Evolutionary conservation across 2,329 filamentous ascomycete genomes (phyloP).

Genomic region (Biscogniauxia sp.): DNA sequence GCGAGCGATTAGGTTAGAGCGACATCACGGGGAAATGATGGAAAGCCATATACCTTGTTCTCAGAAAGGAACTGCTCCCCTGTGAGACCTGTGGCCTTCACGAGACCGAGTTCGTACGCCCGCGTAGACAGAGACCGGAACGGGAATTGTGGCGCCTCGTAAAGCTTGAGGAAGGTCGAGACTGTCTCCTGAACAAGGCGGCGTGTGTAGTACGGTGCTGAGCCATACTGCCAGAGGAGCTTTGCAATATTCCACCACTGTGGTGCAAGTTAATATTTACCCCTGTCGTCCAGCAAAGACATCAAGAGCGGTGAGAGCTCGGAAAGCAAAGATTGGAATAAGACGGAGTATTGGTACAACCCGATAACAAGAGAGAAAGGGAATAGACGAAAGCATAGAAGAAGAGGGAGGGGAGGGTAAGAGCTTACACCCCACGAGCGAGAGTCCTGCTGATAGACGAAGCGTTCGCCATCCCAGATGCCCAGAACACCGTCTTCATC

Average conservation of each 20-base stretch:
- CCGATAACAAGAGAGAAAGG: neutral
- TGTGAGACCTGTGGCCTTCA: slow-evolving; percentile 64
- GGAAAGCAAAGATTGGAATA: neutral
- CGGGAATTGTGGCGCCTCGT: slow-evolving; percentile 78
- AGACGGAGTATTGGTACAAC: neutral
- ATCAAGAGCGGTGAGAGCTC: no score
- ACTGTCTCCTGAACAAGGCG: slow-evolving; percentile 70
- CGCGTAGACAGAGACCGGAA: slow-evolving; percentile 73
- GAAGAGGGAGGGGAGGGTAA: neutral
- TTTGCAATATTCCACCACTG: slow-evolving; percentile 77
- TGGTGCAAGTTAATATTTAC: neutral
- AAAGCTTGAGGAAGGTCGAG: slow-evolving; percentile 73
- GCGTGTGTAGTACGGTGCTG: slow-evolving; percentile 71
- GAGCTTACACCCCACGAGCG: slow-evolving; percentile 45
- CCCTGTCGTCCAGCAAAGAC: neutral
- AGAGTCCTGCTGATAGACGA: slow-evolving; percentile 66
- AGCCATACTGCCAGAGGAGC: slow-evolving; percentile 81
- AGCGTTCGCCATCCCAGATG: slow-evolving; percentile 78
- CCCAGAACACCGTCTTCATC: slow-evolving; percentile 60
- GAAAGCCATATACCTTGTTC: slow-evolving; percentile 49
- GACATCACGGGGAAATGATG: neutral
- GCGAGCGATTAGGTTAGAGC: neutral
- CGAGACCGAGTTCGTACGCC: slow-evolving; percentile 65
- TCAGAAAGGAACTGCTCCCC: slow-evolving; percentile 69
- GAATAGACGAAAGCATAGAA: neutral